phyloP scores from a whole-genome alignment of 2,329 filamentous ascomycete species.

The Penicillium sp. region DNA sequence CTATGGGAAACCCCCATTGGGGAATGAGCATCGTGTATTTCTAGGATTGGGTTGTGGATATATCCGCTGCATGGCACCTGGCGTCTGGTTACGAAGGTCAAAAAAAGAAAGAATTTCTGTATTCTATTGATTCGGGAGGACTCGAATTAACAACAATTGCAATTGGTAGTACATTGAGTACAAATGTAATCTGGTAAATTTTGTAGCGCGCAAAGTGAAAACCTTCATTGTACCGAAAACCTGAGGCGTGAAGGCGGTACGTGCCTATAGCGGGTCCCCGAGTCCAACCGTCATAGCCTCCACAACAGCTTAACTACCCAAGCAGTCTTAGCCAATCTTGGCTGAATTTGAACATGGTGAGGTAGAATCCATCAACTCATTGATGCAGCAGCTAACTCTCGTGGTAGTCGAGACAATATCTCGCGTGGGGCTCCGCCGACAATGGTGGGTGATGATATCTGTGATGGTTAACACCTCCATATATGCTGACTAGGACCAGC shows the following conservation, averaged over 20 bases:
- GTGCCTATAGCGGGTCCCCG: not conserved
- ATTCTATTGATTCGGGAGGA: not conserved
- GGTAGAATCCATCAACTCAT: not conserved
- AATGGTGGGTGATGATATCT: slow-evolving; percentile 55
- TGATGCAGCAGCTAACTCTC: slow-evolving; percentile 4
- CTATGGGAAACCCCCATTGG: not conserved
- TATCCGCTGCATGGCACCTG: slow-evolving; percentile 35
- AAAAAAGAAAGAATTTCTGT: slow-evolving; percentile 7
- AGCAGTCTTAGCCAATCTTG: not conserved
- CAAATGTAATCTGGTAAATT: not conserved
- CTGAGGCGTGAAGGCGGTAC: not conserved
- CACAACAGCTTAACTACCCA: not conserved
- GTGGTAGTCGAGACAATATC: slow-evolving; percentile 89
- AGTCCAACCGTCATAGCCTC: slow-evolving; percentile 1
- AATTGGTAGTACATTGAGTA: not conserved
- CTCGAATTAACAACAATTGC: not conserved
- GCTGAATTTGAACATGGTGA: slow-evolving; percentile 22
- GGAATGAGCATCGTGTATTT: slow-evolving; percentile 23
- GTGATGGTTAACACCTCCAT: slow-evolving; percentile 20
- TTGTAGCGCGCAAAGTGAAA: not conserved
- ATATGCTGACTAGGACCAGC: slow-evolving; percentile 49
- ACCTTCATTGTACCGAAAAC: not conserved
- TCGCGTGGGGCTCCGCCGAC: slow-evolving; percentile 86
- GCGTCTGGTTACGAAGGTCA: slow-evolving; percentile 30
- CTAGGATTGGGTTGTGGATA: slow-evolving; percentile 23